phyloP scores from a whole-genome alignment of 2,329 filamentous ascomycete genomes.

The Fusarium coicis region DNA sequence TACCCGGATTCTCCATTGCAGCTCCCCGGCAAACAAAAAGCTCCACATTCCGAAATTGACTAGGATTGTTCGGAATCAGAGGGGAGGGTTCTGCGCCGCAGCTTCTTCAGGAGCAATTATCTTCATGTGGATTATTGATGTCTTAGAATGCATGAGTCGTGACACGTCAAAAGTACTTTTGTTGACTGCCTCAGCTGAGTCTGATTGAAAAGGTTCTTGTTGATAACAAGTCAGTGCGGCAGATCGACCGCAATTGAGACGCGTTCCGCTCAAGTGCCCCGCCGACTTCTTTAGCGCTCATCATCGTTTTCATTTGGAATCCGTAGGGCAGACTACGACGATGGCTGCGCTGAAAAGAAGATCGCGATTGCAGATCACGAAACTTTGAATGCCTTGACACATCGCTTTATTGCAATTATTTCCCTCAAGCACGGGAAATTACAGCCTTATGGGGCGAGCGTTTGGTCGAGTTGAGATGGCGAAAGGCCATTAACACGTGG shows the following conservation, averaged over 20 bases:
- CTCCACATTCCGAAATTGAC: neutral
- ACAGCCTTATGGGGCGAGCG: neutral
- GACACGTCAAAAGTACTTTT: neutral
- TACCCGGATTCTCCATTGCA: neutral
- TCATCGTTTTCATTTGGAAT: neutral
- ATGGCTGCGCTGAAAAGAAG: neutral
- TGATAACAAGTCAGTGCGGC: neutral
- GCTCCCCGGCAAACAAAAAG: neutral
- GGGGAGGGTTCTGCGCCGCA: neutral
- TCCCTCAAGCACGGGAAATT: no score
- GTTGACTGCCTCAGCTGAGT: neutral
- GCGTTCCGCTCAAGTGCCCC: neutral
- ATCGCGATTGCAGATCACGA: neutral
- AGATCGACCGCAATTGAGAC: neutral
- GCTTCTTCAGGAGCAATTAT: neutral
- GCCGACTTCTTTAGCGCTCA: neutral
- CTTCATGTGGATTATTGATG: accelerated
- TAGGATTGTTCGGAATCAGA: neutral
- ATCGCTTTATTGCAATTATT: neutral
- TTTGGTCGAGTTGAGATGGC: neutral
- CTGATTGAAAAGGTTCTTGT: neutral
- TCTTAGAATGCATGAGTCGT: neutral
- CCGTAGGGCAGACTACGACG: neutral
- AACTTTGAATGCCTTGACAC: neutral
- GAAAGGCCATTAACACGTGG: neutral